A percentile compares a stretch with the other conserved stretches of the same genome.
Conservation (phyloP, 164 flowering plant genomes). For the Buxus sempervirens region DNA sequence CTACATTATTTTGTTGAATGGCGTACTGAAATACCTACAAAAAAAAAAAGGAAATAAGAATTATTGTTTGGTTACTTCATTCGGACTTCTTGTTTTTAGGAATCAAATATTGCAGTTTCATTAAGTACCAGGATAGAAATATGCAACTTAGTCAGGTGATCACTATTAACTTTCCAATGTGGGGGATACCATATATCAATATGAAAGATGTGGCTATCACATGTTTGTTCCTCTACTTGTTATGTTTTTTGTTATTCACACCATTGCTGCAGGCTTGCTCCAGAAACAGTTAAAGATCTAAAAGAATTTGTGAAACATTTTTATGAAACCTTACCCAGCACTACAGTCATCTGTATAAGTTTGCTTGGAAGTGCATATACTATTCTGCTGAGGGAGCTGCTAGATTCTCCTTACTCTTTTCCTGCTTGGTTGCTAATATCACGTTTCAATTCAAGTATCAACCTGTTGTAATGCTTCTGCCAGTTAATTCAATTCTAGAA, state of each 20-base stretch:
- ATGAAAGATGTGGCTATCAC: constrained; percentile 7
- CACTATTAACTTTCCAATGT: constrained; percentile 4
- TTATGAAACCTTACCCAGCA: constrained; percentile 55
- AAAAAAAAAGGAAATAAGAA: not conserved
- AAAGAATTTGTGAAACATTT: constrained; percentile 50
- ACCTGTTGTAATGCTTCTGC: constrained; percentile 68
- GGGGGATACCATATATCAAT: not conserved
- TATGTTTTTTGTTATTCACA: not conserved
- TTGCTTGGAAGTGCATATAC: constrained; percentile 51
- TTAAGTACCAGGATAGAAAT: constrained; percentile 16
- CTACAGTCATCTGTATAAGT: constrained; percentile 65
- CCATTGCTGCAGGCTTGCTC: constrained; percentile 51
- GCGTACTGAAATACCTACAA: too few species aligned
- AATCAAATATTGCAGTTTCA: constrained; percentile 21
- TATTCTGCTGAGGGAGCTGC: constrained; percentile 43
- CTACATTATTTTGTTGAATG: too few species aligned
- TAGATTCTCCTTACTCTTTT: constrained; percentile 36
- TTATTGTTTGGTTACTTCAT: not conserved
- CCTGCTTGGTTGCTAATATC: constrained; percentile 77
- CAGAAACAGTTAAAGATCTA: constrained; percentile 53
- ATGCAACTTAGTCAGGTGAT: constrained; percentile 39
- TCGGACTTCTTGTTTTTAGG: constrained; percentile 27
- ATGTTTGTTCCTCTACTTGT: not conserved
- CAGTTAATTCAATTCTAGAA: constrained; percentile 49
- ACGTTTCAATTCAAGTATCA: constrained; percentile 51